phyloP scores from a whole-genome alignment of 345 rosid genomes.

The Melaleuca alternifolia region DNA sequence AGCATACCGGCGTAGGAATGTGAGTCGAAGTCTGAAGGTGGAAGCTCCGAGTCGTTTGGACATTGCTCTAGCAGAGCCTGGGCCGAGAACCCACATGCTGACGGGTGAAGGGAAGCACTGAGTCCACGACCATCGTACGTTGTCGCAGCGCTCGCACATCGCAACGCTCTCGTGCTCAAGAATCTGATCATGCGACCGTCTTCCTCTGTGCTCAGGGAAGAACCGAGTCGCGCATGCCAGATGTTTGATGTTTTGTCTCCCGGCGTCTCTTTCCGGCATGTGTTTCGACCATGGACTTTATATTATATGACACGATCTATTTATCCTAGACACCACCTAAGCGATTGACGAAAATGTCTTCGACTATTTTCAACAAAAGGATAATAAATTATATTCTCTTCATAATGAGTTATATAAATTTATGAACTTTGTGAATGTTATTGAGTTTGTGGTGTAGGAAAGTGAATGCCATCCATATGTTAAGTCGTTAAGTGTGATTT shows the following conservation, averaged over 20 bases:
- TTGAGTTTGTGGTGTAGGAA: too few species aligned
- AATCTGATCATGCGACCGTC: neutral
- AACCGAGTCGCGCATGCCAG: neutral
- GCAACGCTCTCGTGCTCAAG: neutral
- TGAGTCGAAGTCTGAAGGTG: conserved; percentile 22
- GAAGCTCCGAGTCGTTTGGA: neutral
- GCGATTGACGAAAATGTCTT: too few species aligned
- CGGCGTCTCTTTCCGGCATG: neutral
- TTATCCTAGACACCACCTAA: too few species aligned
- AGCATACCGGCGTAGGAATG: conserved; percentile 37
- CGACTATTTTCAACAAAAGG: too few species aligned
- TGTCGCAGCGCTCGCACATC: neutral
- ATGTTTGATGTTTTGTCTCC: neutral
- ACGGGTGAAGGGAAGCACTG: neutral
- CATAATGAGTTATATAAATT: too few species aligned
- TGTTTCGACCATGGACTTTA: neutral
- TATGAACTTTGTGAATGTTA: too few species aligned
- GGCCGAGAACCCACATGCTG: neutral
- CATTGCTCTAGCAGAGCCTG: neutral
- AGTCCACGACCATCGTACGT: neutral
- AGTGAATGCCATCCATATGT: too few species aligned
- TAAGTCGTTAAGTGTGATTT: too few species aligned
- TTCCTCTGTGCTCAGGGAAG: neutral
- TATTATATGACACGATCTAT: neutral
- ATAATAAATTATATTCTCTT: too few species aligned